phyloP scores from a whole-genome alignment of 2,329 filamentous ascomycete genomes.

The Pseudopithomyces maydicus region DNA sequence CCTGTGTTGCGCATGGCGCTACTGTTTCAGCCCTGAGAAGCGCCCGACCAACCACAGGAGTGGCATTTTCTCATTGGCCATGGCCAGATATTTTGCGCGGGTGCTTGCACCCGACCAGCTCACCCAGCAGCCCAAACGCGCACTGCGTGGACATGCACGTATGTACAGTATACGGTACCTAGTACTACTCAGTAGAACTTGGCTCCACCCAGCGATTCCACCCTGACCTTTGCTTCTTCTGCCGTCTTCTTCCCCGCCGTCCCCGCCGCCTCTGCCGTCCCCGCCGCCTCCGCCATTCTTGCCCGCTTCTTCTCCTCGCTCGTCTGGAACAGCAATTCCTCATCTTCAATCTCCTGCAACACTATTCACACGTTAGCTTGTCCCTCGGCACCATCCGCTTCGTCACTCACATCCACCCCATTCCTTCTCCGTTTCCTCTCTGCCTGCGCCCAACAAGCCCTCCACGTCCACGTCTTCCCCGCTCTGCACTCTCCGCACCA shows the following conservation, averaged over 20 bases:
- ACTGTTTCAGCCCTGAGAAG: neutral
- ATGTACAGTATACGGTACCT: too few species aligned
- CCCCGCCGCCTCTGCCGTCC: neutral
- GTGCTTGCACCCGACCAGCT: too few species aligned
- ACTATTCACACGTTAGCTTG: constrained; percentile 51
- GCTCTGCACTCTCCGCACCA: constrained; percentile 57
- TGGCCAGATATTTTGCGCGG: too few species aligned
- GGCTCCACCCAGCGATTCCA: neutral
- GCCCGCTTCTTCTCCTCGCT: constrained; percentile 28
- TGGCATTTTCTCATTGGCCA: too few species aligned
- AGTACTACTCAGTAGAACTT: constrained; percentile 2
- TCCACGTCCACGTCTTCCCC: constrained; percentile 70
- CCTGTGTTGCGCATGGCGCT: neutral
- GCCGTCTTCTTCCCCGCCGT: too few species aligned
- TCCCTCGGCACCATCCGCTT: constrained; percentile 1
- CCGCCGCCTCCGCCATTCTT: too few species aligned
- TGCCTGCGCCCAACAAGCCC: constrained; percentile 76
- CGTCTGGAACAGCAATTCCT: constrained; percentile 60
- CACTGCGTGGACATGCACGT: too few species aligned
- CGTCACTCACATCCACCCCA: constrained; percentile 79
- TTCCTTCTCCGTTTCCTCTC: constrained; percentile 74
- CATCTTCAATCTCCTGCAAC: constrained; percentile 68
- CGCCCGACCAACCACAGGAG: too few species aligned
- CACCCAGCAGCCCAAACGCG: too few species aligned
- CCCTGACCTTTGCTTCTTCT: neutral